Evolutionary conservation across 176 grass and related monocot genomes (phyloP).

Genomic region (Carex pumila): DNA sequence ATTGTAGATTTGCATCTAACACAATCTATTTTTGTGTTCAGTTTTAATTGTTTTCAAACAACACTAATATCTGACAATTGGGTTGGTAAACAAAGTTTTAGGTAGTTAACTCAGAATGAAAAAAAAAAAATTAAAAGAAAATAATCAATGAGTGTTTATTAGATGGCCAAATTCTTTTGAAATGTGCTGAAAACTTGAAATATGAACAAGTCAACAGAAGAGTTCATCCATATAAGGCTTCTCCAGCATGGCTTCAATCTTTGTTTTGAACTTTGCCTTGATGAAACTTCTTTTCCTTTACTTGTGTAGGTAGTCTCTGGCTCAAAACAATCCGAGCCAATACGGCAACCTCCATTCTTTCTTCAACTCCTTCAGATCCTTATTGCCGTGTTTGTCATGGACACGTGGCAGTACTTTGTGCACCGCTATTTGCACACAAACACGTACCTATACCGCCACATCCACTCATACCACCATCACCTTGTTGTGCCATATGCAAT

Average conservation of each 20-base stretch:
- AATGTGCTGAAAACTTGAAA: background rate
- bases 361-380: conserved; percentile 9
- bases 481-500: background rate
- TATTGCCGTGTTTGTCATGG: background rate
- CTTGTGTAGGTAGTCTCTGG: background rate
- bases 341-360: background rate
- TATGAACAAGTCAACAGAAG: background rate
- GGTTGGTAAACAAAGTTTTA: background rate
- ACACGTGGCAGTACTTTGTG: conserved; percentile 22
- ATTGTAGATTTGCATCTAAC: background rate
- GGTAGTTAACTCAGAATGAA: background rate
- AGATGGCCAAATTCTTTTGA: background rate
- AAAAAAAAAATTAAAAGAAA: background rate
- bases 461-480: conserved; percentile 5
- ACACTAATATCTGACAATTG: background rate
- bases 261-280: background rate
- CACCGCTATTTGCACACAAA: conserved; percentile 14
- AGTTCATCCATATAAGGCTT: background rate
- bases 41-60: background rate
- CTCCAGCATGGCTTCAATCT: background rate
- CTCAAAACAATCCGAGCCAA: background rate
- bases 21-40: background rate
- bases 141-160: background rate
- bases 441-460: background rate
- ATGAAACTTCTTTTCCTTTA: background rate